A percentile compares a stretch with the other conserved stretches of the same genome.
Evolutionary conservation across 2,329 filamentous ascomycete genomes (phyloP).

Genomic region (Epichloe sibirici): DNA sequence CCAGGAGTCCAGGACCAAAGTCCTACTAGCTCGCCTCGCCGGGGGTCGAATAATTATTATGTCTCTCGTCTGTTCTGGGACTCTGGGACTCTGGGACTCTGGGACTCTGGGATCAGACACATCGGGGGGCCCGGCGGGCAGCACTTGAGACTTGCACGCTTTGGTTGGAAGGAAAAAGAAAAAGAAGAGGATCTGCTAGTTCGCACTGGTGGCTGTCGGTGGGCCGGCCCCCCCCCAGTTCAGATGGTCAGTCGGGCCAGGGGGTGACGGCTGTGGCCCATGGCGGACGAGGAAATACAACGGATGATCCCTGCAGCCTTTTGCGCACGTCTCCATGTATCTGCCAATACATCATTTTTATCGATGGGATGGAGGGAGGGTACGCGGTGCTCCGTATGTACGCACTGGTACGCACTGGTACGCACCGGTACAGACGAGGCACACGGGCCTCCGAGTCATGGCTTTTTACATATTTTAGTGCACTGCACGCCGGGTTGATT

Average conservation of each 20-base stretch:
- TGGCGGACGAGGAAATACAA: background rate
- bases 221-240: background rate
- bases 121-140: background rate
- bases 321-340: too few relatives aligned
- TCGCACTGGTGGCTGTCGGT: background rate
- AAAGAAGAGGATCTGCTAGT: slow-evolving; percentile 6
- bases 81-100: too few relatives aligned
- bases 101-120: background rate
- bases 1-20: too few relatives aligned
- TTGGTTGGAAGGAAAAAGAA: background rate
- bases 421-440: background rate
- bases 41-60: too few relatives aligned
- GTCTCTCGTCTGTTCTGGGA: too few relatives aligned
- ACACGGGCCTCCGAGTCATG: background rate
- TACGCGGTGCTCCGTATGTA: too few relatives aligned
- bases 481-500: background rate
- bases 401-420: too few relatives aligned
- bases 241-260: background rate
- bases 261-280: background rate
- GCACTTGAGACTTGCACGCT: background rate
- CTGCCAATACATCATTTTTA: background rate
- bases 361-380: background rate
- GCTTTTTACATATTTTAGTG: background rate
- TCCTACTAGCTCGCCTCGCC: too few relatives aligned
- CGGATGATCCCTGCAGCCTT: background rate